Conservation (phyloP, 2,329 filamentous ascomycete species). For the Aspergillus glaucus region DNA sequence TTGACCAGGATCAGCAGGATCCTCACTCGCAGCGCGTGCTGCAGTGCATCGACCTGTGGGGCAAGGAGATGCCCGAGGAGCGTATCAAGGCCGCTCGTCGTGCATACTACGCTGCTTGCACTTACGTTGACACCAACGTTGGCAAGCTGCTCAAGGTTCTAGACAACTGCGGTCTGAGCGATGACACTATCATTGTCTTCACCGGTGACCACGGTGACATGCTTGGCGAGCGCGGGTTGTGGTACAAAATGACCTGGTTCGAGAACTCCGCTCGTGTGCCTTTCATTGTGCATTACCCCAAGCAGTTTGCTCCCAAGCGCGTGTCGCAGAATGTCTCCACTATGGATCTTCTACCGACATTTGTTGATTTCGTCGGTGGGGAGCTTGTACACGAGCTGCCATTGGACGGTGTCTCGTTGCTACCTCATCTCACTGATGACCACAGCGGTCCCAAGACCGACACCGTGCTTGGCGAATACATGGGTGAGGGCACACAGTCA, state of each 20-base stretch:
- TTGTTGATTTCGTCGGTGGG: conserved; percentile 73
- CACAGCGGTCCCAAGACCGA: conserved; percentile 55
- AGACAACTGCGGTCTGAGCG: conserved; percentile 69
- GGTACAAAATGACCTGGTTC: conserved; percentile 98
- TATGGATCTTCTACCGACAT: conserved; percentile 80
- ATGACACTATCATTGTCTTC: conserved; percentile 88
- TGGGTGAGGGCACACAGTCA: conserved; percentile 81
- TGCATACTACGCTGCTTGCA: conserved; percentile 88
- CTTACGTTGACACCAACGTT: conserved; percentile 89
- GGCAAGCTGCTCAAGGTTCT: conserved; percentile 73
- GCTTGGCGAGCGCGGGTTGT: conserved; percentile 84
- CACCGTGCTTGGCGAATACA: conserved; percentile 92
- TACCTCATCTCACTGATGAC: conserved; percentile 63
- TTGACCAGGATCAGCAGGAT: conserved; percentile 76
- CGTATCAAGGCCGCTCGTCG: conserved; percentile 79
- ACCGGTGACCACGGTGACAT: conserved; percentile 93
- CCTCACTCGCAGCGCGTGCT: conserved; percentile 80
- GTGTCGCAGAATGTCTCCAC: conserved; percentile 83
- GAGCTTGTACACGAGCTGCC: conserved; percentile 65
- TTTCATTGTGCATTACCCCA: conserved; percentile 74
- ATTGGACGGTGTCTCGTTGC: conserved; percentile 75
- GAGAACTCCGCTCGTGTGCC: conserved; percentile 87
- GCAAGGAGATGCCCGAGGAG: conserved; percentile 74
- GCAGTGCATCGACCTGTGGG: conserved; percentile 80
- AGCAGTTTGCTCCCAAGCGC: conserved; percentile 66